Percentiles rank a stretch among this genome's conserved stretches.
Conservation (phyloP, 768 basidiomycete genomes). For the Pleurotus giganteus region DNA sequence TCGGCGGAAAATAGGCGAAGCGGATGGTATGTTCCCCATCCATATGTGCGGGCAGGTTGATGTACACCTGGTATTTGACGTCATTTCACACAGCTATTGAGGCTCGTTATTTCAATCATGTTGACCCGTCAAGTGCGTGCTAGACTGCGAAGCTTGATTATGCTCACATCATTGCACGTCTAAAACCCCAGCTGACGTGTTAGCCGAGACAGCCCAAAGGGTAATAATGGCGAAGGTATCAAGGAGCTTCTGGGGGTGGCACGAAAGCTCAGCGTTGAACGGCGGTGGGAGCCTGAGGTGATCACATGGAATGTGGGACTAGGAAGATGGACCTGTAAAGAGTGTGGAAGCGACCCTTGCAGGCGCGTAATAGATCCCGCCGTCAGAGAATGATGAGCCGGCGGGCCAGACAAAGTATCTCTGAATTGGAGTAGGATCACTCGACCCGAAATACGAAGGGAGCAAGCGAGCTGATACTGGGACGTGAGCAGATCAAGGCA, state of each 20-base stretch:
- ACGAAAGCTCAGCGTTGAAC: neutral
- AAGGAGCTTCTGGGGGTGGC: neutral
- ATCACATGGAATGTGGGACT: neutral
- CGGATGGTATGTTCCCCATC: too few species aligned
- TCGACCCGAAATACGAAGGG: neutral
- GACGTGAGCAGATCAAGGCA: neutral
- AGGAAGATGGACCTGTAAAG: neutral
- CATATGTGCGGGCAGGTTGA: too few species aligned
- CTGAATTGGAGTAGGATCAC: neutral
- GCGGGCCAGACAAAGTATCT: conserved; percentile 10
- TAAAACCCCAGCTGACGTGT: neutral
- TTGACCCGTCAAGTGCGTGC: too few species aligned
- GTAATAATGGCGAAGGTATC: neutral
- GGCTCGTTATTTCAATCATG: too few species aligned
- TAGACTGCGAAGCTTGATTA: too few species aligned
- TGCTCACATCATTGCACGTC: neutral
- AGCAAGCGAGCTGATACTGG: neutral
- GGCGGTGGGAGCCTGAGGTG: neutral
- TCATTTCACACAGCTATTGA: too few species aligned
- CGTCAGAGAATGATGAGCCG: conserved; percentile 5
- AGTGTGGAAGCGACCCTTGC: conserved; percentile 1
- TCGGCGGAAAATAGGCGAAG: too few species aligned
- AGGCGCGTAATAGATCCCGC: conserved; percentile 6
- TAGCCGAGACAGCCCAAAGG: neutral
- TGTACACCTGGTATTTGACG: too few species aligned